Conservation (phyloP, 2,329 filamentous ascomycete species). For the Fusarium pseudograminearum region DNA sequence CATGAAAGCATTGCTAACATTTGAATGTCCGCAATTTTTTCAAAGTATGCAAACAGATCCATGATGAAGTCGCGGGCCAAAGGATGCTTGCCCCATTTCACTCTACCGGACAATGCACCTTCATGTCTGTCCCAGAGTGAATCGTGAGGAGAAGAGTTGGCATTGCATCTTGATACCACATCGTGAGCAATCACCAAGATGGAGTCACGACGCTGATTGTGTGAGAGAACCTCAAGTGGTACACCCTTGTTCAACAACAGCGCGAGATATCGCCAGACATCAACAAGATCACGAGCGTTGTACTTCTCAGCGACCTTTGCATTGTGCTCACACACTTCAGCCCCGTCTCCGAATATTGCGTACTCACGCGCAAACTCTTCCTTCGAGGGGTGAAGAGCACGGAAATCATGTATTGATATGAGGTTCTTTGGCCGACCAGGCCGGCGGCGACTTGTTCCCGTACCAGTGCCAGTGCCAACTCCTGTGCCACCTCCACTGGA, state of each 20-base stretch:
- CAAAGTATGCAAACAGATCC: conserved; percentile 73
- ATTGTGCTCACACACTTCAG: conserved; percentile 87
- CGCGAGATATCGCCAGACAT: conserved; percentile 85
- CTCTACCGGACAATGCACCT: conserved; percentile 64
- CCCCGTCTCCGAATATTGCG: conserved; percentile 83
- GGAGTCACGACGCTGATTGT: conserved; percentile 66
- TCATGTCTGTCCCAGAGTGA: conserved; percentile 21
- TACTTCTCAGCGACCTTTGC: conserved; percentile 79
- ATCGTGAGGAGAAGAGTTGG: conserved; percentile 26
- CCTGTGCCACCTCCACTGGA: conserved; percentile 72
- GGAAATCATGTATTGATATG: conserved; percentile 78
- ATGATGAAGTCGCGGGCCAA: conserved; percentile 71
- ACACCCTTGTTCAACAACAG: conserved; percentile 83
- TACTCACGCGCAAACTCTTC: conserved; percentile 82
- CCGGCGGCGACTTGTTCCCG: conserved; percentile 63
- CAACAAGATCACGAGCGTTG: conserved; percentile 77
- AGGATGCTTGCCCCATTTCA: conserved; percentile 77
- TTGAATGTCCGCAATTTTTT: conserved; percentile 72
- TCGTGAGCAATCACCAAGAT: conserved; percentile 77
- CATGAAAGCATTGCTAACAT: conserved; percentile 80
- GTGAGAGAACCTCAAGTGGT: conserved; percentile 73
- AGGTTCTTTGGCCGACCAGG: conserved; percentile 71
- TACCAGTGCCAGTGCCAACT: conserved; percentile 62
- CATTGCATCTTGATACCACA: conserved; percentile 58
- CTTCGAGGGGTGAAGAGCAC: conserved; percentile 81